Conservation (phyloP, 148 eudicot genomes). For the Talinum fruticosum region DNA sequence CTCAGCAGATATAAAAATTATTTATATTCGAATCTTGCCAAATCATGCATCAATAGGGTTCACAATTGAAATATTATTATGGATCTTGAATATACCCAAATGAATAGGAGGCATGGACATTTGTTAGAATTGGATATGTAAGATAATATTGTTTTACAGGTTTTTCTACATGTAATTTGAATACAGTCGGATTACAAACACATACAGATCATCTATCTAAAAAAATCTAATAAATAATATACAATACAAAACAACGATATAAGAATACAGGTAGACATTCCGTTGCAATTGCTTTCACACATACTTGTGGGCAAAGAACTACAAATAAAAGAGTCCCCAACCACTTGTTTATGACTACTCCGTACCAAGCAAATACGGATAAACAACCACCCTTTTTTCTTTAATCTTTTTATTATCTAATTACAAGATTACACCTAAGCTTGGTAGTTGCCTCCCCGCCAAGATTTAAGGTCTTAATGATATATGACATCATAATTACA, state of each 20-base stretch:
- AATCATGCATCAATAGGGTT: too few species aligned
- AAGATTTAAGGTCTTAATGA: not conserved
- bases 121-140: too few species aligned
- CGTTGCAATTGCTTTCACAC: not conserved
- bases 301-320: not conserved
- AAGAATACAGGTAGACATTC: not conserved
- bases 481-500: not conserved
- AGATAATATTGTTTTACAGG: too few species aligned
- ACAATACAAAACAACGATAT: too few species aligned
- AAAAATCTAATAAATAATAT: too few species aligned
- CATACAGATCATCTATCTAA: too few species aligned
- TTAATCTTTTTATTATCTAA: not conserved
- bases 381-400: not conserved
- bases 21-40: not conserved
- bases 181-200: not conserved
- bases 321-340: not conserved
- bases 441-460: constrained; percentile 6
- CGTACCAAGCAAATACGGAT: constrained; percentile 5
- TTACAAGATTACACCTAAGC: not conserved
- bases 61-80: too few species aligned
- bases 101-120: not conserved
- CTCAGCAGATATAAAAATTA: too few species aligned
- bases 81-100: too few species aligned
- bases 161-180: not conserved
- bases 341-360: not conserved